phyloP scores from a whole-genome alignment of 352 stramenopile species.

The Phytophthora constricta region DNA sequence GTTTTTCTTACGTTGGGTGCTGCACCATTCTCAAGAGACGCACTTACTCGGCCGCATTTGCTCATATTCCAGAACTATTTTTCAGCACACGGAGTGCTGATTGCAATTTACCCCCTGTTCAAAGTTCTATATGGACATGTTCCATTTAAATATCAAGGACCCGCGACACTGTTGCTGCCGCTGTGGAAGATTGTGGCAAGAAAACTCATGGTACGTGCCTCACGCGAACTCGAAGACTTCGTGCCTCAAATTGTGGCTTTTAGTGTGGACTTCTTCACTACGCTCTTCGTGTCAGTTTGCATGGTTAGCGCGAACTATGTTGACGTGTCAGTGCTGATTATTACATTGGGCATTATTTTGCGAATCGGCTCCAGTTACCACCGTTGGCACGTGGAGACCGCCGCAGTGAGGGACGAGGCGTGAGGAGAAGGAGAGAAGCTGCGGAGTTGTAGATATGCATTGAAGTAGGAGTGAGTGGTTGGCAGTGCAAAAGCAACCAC shows the following conservation, averaged over 20 bases:
- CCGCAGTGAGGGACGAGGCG: too few relatives aligned
- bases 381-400: too few relatives aligned
- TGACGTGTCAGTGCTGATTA: conserved; percentile 13
- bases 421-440: too few relatives aligned
- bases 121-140: conserved; percentile 18
- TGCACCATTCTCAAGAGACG: conserved; percentile 12
- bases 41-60: conserved; percentile 4
- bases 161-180: conserved; percentile 4
- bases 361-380: too few relatives aligned
- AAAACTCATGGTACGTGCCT: conserved; percentile 6
- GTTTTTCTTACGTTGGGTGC: conserved; percentile 10
- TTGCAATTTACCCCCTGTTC: conserved; percentile 21
- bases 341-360: conserved; percentile 3
- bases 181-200: conserved; percentile 20
- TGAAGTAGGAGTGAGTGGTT: too few relatives aligned
- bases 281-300: too few relatives aligned
- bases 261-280: conserved; percentile 30
- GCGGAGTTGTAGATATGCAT: too few relatives aligned
- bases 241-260: conserved; percentile 17
- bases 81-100: conserved; percentile 17
- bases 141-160: neutral
- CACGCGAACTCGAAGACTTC: conserved; percentile 23
- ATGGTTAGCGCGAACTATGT: conserved; percentile 19
- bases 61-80: conserved; percentile 10
- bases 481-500: too few relatives aligned